Evolutionary conservation across 1,284 basidiomycete genomes (phyloP).

Genomic region (Apiotrichum gracile): DNA sequence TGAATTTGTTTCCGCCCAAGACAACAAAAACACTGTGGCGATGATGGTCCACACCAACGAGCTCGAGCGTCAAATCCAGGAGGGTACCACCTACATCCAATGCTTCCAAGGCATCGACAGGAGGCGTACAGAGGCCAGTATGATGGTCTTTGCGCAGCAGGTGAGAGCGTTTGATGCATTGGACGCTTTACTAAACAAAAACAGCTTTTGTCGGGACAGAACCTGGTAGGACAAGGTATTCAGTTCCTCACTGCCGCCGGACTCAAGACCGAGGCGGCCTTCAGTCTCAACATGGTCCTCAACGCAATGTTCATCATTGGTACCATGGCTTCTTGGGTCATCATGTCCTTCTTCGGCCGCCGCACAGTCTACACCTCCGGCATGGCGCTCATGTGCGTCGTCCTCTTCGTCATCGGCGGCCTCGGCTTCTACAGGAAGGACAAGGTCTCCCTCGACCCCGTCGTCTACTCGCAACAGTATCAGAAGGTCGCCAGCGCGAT

Average conservation of each 20-base stretch:
- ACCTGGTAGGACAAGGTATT: conserved; percentile 18
- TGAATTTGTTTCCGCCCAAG: conserved; percentile 18
- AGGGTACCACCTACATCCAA: conserved; percentile 19
- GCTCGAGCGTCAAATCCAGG: conserved; percentile 20
- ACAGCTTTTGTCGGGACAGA: conserved; percentile 6
- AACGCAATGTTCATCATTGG: conserved; percentile 10
- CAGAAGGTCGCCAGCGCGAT: conserved; percentile 3
- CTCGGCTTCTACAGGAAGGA: conserved; percentile 3
- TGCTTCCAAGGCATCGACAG: conserved; percentile 24
- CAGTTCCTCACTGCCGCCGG: conserved; percentile 47
- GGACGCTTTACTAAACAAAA: neutral
- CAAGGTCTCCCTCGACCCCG: neutral
- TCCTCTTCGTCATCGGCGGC: conserved; percentile 14
- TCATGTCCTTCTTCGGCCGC: conserved; percentile 2
- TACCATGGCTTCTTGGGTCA: conserved; percentile 7
- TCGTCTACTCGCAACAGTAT: neutral
- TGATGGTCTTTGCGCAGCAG: conserved; percentile 22
- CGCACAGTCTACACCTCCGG: conserved; percentile 21
- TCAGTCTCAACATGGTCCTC: conserved; percentile 40
- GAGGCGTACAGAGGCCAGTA: conserved; percentile 19
- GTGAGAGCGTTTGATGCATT: too few species aligned
- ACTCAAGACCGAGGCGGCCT: conserved; percentile 36
- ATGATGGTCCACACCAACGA: conserved; percentile 35
- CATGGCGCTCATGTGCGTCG: conserved; percentile 8
- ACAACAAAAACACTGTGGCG: conserved; percentile 24